Evolutionary conservation across 148 eudicot species (phyloP).

Genomic region (Arctostaphylos glauca): DNA sequence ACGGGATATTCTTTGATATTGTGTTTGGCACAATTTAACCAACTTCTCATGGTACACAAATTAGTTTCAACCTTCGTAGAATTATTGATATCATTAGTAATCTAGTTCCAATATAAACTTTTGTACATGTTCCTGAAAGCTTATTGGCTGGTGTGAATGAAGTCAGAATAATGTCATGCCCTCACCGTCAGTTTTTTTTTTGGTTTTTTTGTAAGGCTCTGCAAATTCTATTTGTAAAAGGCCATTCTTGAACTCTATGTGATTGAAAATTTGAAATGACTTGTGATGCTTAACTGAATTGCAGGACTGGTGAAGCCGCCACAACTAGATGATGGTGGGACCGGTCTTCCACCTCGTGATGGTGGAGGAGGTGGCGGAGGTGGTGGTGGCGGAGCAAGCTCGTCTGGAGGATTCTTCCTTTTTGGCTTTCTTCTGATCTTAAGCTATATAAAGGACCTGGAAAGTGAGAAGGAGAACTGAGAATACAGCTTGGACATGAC

Average conservation of each 20-base stretch:
- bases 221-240: not conserved
- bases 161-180: not conserved
- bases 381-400: slow-evolving; percentile 6
- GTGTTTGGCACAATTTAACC: not conserved
- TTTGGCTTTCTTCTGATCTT: slow-evolving; percentile 3
- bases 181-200: not conserved
- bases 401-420: not conserved
- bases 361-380: slow-evolving; percentile 2
- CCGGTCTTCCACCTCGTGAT: slow-evolving; percentile 11
- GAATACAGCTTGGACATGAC: not conserved
- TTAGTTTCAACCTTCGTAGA: not conserved
- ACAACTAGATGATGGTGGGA: not conserved
- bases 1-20: not conserved
- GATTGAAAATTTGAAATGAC: not conserved
- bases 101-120: not conserved
- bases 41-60: not conserved
- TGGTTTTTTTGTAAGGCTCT: not conserved
- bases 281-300: not conserved
- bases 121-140: not conserved
- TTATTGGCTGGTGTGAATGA: too few relatives aligned
- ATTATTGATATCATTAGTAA: not conserved
- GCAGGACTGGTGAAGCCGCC: not conserved
- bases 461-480: not conserved
- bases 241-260: not conserved
- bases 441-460: not conserved